Conservation (phyloP, 2,329 filamentous ascomycete genomes). For the Fusarium sp. region DNA sequence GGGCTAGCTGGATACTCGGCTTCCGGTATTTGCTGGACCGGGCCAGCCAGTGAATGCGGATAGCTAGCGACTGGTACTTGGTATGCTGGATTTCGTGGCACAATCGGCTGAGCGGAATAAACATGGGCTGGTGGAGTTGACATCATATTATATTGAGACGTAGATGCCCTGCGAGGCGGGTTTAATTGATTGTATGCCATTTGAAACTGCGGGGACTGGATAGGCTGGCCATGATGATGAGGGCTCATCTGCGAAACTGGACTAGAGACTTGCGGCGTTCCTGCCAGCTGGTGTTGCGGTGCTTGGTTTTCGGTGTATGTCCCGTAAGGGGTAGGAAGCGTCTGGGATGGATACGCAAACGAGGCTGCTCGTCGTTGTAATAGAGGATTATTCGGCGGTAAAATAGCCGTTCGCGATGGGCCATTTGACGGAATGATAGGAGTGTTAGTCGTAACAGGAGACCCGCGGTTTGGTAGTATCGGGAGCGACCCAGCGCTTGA, state of each 20-base stretch:
- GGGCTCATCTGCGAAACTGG: background rate
- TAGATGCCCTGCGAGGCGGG: conserved; percentile 1
- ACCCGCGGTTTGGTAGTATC: background rate
- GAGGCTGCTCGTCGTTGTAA: conserved; percentile 23
- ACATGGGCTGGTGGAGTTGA: background rate
- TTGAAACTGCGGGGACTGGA: conserved; percentile 16
- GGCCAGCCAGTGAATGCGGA: background rate
- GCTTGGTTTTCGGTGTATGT: background rate
- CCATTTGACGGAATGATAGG: conserved; percentile 4
- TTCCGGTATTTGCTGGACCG: conserved; percentile 24
- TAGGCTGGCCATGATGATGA: background rate
- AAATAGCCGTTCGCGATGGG: background rate
- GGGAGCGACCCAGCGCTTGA: conserved; percentile 9
- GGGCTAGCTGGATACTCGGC: conserved; percentile 54
- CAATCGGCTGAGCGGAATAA: background rate
- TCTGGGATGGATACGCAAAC: conserved; percentile 21
- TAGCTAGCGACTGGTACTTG: background rate
- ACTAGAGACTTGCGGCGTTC: background rate
- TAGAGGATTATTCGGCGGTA: conserved; percentile 5
- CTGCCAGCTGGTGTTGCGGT: conserved; percentile 2
- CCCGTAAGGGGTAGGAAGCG: conserved; percentile 1
- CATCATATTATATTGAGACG: background rate
- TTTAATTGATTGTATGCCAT: background rate
- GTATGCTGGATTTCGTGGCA: background rate
- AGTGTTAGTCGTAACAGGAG: conserved; percentile 7